Base-by-base conservation (phyloP, 2,329 filamentous ascomycete genomes). In the Knoxdaviesia capensis region DNA sequence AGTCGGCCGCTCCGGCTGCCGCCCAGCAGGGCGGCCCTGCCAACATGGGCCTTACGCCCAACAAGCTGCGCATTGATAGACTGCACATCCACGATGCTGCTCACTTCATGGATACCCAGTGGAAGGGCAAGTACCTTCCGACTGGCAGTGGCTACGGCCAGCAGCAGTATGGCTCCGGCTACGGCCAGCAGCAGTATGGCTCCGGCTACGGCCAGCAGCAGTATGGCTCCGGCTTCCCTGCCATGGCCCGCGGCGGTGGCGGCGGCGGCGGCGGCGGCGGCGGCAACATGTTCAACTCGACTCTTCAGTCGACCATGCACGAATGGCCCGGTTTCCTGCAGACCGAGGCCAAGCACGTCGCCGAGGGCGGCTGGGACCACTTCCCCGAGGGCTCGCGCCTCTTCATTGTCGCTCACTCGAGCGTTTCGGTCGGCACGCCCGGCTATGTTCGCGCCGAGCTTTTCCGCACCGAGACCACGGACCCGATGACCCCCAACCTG, bases 281-380 rank as follows among this genome's bases (percentile, higher is more conserved):
- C 20, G 20, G 20, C 20, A 20, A 20, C 20, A 20, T 20, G 20
- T 20, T 20, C 20, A 20, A 39, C 9, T 6, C 11, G 28, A 31
- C 29, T 34, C 40, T 41, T 31, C 30, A 9, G 32, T 30, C 10
- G 20, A 28, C 28, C 40, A 35, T 34, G 39, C 41, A 28, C 37
- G 32, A 31, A 6, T 30, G 10, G 11, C 47, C 56, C 43, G 66
- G 70, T 8, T 88, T 87, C 53, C 61, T 84, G 44, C 65, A 69
- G 36, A 75, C 85, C 49, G 83, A 88, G 58, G 69, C 78, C 46
- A 71, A 69, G 48, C 84, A 84, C 56, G 80, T 85, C 50, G 73
- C 74, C 0, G 80, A 87, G 52, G 81, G 78, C 31, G 75, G 80
- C 51, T 88, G 82, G 82, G 80, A 87, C 51, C 72, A 76, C 47